Base-by-base conservation (phyloP, 345 rosid species). In the Eucalyptus marginata region DNA sequence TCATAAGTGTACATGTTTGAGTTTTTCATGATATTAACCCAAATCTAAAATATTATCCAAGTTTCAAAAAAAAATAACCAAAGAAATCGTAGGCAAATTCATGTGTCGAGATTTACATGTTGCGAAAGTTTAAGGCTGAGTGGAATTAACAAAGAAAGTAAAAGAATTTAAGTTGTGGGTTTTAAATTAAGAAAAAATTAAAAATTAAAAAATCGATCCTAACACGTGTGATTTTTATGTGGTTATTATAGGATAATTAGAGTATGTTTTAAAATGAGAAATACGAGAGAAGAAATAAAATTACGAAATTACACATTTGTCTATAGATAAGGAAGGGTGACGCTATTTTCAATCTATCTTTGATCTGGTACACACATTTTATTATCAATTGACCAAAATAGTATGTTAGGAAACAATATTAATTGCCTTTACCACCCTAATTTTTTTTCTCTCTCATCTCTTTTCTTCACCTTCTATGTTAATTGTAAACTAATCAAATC, bases 1-100 rank as follows among this genome's bases (percentile, higher is more conserved):
- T 56, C 0, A 24, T 0, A 24, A 7, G 13, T 56, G 27, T 4
- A 8, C 6, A 22, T 24, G 0, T 56, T 56, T 56, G 13, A 56
- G 62, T 22, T 22, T 56, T 24, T 56, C 0, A 0, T 24, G 3
- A 0, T 56, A 56, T 56, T 7, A 24, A 56, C 62, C 13, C 3
- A 9, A 56, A 22, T 56, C 20, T n/a, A 7, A 64, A 64, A 64
- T 64, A 64, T 64, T n/a, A n/a, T 64, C 18, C 10, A 4, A 8
- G 10, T 64, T 64, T n/a, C 2, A 6, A n/a, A 14, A n/a, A 14
- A 29, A 64, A 64, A n/a, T 14, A 64, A 4, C 33, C 8, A 13
- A 14, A n/a, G 40, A n/a, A 64, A 15, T 64, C 14, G n/a, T 2
- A n/a, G 25, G 81, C 13, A 20, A 71, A 68, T 18, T 68, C 80